Evolutionary conservation across 148 eudicot species (phyloP).

Genomic region (Fagopyrum homotropicum): DNA sequence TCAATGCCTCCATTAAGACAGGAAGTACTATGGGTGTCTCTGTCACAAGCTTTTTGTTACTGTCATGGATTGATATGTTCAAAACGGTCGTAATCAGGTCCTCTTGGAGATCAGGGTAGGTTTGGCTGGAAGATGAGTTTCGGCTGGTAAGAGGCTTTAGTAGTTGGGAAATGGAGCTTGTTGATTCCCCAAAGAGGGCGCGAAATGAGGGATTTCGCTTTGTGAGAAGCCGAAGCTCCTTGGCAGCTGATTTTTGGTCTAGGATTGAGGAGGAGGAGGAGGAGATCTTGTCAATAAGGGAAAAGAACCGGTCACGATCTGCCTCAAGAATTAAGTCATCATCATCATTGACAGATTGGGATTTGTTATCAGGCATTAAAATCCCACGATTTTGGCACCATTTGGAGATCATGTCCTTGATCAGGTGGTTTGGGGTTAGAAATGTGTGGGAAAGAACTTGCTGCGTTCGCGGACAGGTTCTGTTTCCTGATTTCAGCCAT

Average conservation of each 20-base stretch:
- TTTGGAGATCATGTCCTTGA: conserved; percentile 60
- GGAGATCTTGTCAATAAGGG: conserved; percentile 62
- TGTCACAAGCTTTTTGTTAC: conserved; percentile 81
- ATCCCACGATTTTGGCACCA: conserved; percentile 65
- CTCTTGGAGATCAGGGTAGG: conserved; percentile 55
- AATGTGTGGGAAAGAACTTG: conserved; percentile 86
- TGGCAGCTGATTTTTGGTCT: conserved; percentile 85
- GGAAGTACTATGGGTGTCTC: conserved; percentile 71
- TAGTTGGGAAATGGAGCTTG: conserved; percentile 44
- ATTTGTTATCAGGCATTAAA: conserved; percentile 31
- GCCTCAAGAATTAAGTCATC: conserved; percentile 30
- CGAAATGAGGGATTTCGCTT: conserved; percentile 75
- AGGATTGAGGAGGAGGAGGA: conserved; percentile 40
- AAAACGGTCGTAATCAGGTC: conserved; percentile 75
- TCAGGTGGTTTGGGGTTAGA: conserved; percentile 63
- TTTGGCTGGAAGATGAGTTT: conserved; percentile 1
- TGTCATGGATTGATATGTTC: conserved; percentile 88
- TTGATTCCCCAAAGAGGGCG: conserved; percentile 70
- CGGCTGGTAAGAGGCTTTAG: conserved; percentile 39
- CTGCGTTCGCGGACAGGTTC: conserved; percentile 77
- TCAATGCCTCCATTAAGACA: conserved; percentile 55
- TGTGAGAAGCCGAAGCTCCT: conserved; percentile 60
- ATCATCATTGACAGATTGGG: conserved; percentile 30
- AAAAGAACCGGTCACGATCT: conserved; percentile 50
- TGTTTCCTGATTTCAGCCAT: conserved; percentile 83